Conservation (phyloP, 192 early-diverging fungal species). For the Haplosporangium gracile region DNA sequence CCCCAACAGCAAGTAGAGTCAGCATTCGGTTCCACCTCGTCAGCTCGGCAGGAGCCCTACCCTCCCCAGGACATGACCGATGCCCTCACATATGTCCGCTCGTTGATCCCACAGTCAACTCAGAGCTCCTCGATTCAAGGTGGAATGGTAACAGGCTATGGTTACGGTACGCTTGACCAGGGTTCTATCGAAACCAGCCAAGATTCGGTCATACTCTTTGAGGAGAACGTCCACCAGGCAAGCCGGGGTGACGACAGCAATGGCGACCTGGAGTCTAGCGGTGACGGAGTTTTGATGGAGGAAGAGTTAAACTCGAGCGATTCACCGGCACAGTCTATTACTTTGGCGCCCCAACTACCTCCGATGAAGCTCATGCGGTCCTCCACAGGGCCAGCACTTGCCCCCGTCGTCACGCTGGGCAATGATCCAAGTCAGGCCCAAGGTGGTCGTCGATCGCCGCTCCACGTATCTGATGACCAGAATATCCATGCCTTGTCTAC, state of each 20-base stretch:
- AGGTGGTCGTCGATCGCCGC: background rate
- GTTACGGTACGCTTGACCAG: background rate
- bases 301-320: background rate
- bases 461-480: background rate
- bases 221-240: background rate
- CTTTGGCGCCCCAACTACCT: background rate
- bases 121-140: background rate
- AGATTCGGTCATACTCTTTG: too few relatives aligned
- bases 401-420: constrained; percentile 23
- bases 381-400: constrained; percentile 17
- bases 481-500: background rate
- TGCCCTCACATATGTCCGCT: constrained; percentile 31
- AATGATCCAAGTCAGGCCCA: background rate
- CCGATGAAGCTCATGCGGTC: constrained; percentile 28
- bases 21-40: background rate
- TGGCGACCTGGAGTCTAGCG: background rate
- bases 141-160: background rate
- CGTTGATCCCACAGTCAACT: constrained; percentile 11
- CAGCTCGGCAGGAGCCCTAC: background rate
- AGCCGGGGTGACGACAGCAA: background rate
- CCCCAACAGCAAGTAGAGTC: background rate
- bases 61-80: constrained; percentile 5
- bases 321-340: background rate
- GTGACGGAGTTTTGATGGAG: constrained; percentile 16
- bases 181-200: too few relatives aligned